phyloP scores from a whole-genome alignment of 805 yeast species.

The Metschnikowia kofuensis region DNA sequence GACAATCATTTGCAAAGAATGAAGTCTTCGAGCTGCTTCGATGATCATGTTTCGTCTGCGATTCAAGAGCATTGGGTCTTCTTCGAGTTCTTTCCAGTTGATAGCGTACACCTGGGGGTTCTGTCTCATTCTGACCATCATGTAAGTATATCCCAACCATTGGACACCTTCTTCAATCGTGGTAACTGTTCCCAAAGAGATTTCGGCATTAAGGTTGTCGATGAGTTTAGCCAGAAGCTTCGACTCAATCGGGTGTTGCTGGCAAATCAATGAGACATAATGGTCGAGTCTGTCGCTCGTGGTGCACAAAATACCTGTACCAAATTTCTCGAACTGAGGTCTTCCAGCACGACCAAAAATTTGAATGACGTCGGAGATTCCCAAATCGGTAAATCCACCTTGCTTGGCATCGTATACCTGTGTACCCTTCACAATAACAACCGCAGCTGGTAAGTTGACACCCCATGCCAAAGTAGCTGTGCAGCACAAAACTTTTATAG shows the following conservation, averaged over 20 bases:
- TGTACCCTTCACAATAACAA: slow-evolving; percentile 94
- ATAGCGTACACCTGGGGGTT: slow-evolving; percentile 93
- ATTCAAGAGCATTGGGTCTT: slow-evolving; percentile 76
- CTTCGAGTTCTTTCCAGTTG: slow-evolving; percentile 77
- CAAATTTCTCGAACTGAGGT: slow-evolving; percentile 90
- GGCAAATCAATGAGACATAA: slow-evolving; percentile 82
- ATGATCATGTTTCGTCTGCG: slow-evolving; percentile 73
- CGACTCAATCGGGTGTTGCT: slow-evolving; percentile 96
- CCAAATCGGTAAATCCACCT: slow-evolving; percentile 92
- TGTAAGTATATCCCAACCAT: slow-evolving; percentile 97
- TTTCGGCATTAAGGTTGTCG: slow-evolving; percentile 95
- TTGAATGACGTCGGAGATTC: slow-evolving; percentile 95
- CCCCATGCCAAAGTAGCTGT: slow-evolving; percentile 99
- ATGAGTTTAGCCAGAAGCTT: slow-evolving; percentile 71
- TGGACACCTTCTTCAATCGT: slow-evolving; percentile 91
- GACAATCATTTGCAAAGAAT: slow-evolving; percentile 86
- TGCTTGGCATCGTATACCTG: slow-evolving; percentile 91
- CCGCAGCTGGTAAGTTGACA: slow-evolving; percentile 97
- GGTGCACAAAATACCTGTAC: slow-evolving; percentile 90
- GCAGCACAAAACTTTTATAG: slow-evolving; percentile 85
- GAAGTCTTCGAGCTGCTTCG: slow-evolving; percentile 79
- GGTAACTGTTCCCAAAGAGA: slow-evolving; percentile 92
- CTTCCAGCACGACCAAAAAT: slow-evolving; percentile 99
- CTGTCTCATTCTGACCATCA: slow-evolving; percentile 90
- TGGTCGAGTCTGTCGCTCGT: slow-evolving; percentile 79